Percentiles rank a stretch among this genome's conserved stretches.
Evolutionary conservation across 2,329 filamentous ascomycete species (phyloP).

Genomic region (Fusarium paranaense): DNA sequence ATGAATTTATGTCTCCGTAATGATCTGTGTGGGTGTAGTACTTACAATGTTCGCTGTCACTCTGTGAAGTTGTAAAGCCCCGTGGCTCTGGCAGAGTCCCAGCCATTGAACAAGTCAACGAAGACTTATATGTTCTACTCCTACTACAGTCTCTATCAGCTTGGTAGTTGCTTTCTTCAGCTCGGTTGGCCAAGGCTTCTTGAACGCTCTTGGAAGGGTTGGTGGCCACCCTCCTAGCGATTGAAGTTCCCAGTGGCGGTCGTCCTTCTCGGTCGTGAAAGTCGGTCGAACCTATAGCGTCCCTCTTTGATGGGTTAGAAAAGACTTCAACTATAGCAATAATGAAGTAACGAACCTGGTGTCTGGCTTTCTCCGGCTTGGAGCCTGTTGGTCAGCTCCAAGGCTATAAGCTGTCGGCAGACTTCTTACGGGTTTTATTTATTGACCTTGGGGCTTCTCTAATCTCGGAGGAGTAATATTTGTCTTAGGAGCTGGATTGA

Average conservation of each 20-base stretch:
- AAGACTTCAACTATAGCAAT: too few species aligned
- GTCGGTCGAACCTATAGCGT: neutral
- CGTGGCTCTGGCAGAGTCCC: neutral
- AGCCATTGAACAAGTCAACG: neutral
- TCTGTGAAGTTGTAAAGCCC: neutral
- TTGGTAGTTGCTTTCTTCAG: neutral
- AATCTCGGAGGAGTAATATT: neutral
- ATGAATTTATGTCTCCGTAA: accelerated
- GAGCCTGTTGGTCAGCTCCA: neutral
- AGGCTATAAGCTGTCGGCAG: neutral
- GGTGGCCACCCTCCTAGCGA: neutral
- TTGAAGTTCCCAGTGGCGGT: neutral
- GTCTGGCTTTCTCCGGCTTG: neutral
- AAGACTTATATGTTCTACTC: neutral
- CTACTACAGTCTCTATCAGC: accelerated
- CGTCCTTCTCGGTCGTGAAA: neutral
- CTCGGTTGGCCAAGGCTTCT: neutral
- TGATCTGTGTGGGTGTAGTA: neutral
- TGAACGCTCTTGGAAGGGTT: neutral
- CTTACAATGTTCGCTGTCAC: neutral
- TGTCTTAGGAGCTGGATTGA: neutral
- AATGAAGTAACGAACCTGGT: neutral
- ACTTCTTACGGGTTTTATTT: neutral
- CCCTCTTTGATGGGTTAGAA: accelerated
- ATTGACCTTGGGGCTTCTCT: accelerated